Base-by-base conservation (phyloP, 164 flowering plant genomes). In the Vitis vinifera region DNA sequence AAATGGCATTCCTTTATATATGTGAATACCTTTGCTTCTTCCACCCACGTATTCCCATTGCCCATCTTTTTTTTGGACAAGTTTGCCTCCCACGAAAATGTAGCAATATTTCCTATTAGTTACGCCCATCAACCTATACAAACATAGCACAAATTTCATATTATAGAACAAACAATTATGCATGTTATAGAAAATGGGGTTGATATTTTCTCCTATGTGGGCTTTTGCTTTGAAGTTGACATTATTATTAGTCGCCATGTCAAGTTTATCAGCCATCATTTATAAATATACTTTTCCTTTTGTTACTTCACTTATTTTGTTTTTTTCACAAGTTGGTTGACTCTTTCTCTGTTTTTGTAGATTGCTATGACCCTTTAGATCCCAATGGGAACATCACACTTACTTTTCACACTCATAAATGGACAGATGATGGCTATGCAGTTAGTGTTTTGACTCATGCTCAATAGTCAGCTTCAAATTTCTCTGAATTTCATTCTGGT, bases 331-430 rank as follows among this genome's bases (percentile, higher is more conserved):
- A 12, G 8, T 57, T 57, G 17, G 59, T 16, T 17, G 5, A 9
- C 10, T 11, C 29, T 71, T 29, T 63, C 49, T 55, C 12, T 60
- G 52, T 27, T 17, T 66, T 68, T 73, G 69, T 80, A 89, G 89
- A 84, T 77, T 81, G 87, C 73, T 87, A 77, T 65, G 93, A 89
- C 51, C 87, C 88, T 14, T 59, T 89, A 82, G 93, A 89, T 80
- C 89, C 93, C 7, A 77, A 75, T 63, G 91, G 93, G 59, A 89
- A 87, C 66, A 73, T 89, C 44, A 83, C 91, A 4, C 73, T 89
- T 47, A 84, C 84, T 62, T 84, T 81, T 23, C n/a, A n/a, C 61
- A 82, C 82, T 64, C 10, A 55, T n/a, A 8, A 71, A 48, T 80
- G 79, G 72, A 77, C 75, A 49, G 3, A 4, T 10, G 84, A 79